phyloP scores from a whole-genome alignment of 2,329 filamentous ascomycete genomes.

The Neopestalotiopsis sp. region DNA sequence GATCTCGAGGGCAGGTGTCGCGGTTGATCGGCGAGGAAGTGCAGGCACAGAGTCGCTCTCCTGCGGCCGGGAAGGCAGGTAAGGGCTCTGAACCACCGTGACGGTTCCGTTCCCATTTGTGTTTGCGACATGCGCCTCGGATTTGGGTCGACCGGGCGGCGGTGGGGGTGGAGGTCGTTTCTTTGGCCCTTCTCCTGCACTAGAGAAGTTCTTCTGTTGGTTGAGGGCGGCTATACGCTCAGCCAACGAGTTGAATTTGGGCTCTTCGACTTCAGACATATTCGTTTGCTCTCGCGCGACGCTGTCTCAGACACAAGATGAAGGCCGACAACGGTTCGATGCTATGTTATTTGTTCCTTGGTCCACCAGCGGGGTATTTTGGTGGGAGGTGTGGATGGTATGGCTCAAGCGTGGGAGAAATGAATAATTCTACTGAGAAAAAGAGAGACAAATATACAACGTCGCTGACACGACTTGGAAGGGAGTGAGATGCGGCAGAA shows the following conservation, averaged over 20 bases:
- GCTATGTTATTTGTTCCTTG: background rate
- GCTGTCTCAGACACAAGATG: background rate
- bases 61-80: constrained; percentile 45
- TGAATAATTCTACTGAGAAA: background rate
- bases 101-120: constrained; percentile 34
- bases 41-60: constrained; percentile 40
- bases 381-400: background rate
- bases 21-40: constrained; percentile 43
- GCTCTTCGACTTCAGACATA: constrained; percentile 69
- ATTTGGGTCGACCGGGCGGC: constrained; percentile 46
- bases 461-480: background rate
- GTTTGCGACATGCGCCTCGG: constrained; percentile 41
- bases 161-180: constrained; percentile 53
- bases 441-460: background rate
- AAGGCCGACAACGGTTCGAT: background rate
- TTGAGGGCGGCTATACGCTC: constrained; percentile 71
- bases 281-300: background rate
- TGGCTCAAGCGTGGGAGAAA: background rate
- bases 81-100: constrained; percentile 38
- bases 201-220: constrained; percentile 62
- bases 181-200: constrained; percentile 35
- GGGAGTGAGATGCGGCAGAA: background rate
- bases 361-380: background rate
- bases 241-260: constrained; percentile 64
- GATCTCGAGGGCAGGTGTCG: constrained; percentile 27